Evolutionary conservation across 805 yeast species (phyloP).

Genomic region (Zygosaccharomyces rouxii): DNA sequence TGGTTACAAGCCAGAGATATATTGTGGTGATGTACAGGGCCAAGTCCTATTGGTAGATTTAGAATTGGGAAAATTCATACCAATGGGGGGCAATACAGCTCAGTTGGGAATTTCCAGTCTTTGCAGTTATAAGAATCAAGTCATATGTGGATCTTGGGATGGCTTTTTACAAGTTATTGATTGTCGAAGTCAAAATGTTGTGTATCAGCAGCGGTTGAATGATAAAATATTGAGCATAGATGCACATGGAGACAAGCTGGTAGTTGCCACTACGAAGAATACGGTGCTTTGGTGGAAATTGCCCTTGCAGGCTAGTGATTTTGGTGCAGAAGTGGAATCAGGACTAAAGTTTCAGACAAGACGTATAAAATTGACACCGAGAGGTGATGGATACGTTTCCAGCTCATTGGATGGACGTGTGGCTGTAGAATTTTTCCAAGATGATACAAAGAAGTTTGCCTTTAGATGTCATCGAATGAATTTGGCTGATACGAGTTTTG

Average conservation of each 20-base stretch:
- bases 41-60: constrained; percentile 48
- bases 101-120: constrained; percentile 38
- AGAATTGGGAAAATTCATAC: constrained; percentile 38
- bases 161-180: constrained; percentile 48
- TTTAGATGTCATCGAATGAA: constrained; percentile 73
- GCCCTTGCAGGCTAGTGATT: constrained; percentile 11
- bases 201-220: constrained; percentile 6
- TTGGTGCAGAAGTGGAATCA: constrained; percentile 39
- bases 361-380: constrained; percentile 51
- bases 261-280: constrained; percentile 53
- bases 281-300: constrained; percentile 35
- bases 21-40: constrained; percentile 53
- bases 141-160: constrained; percentile 60
- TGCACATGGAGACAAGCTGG: constrained; percentile 40
- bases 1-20: constrained; percentile 30
- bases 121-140: constrained; percentile 28
- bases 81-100: constrained; percentile 34
- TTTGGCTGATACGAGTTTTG: constrained; percentile 45
- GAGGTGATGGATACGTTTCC: constrained; percentile 53
- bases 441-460: constrained; percentile 53
- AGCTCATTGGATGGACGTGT: constrained; percentile 81
- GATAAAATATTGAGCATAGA: constrained; percentile 54
- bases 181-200: constrained; percentile 27
- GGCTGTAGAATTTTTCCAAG: constrained; percentile 61
- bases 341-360: constrained; percentile 66